Conservation (phyloP, 345 rosid species). For the Triadica sebifera region DNA sequence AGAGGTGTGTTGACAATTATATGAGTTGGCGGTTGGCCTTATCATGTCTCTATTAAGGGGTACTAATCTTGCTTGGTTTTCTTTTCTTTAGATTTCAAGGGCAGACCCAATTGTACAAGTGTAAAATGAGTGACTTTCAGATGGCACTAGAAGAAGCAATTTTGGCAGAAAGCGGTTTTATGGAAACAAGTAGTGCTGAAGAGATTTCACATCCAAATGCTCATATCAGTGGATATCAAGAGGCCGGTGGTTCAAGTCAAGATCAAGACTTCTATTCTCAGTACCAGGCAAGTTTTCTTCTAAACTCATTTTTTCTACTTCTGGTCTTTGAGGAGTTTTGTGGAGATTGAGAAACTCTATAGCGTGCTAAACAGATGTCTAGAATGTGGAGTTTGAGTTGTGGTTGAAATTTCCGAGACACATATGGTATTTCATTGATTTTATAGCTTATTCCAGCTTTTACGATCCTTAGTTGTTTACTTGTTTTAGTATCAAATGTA, state of each 20-base stretch:
- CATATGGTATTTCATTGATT: no score
- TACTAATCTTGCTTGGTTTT: conserved; percentile 16
- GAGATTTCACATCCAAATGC: conserved; percentile 40
- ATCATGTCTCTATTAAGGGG: conserved; percentile 6
- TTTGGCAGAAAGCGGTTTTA: conserved; percentile 63
- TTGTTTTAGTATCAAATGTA: no score
- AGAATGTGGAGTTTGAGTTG: neutral
- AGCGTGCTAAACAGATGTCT: neutral
- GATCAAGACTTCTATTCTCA: conserved; percentile 36
- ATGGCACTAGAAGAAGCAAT: conserved; percentile 83
- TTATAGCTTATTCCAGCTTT: no score
- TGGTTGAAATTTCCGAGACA: neutral
- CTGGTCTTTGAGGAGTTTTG: neutral
- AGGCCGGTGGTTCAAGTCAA: conserved; percentile 37
- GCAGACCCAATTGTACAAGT: conserved; percentile 69
- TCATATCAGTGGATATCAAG: conserved; percentile 31
- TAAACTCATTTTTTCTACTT: neutral
- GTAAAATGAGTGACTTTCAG: conserved; percentile 76
- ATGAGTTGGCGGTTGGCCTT: conserved; percentile 17
- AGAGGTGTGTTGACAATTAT: conserved; percentile 45
- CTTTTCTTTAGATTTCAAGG: conserved; percentile 56
- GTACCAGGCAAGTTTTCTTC: conserved; percentile 49
- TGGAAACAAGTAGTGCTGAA: conserved; percentile 35
- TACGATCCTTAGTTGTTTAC: no score
- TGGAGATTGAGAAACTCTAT: neutral